Base-by-base conservation (phyloP, 164 flowering plant genomes). In the Aristolochia californica region DNA sequence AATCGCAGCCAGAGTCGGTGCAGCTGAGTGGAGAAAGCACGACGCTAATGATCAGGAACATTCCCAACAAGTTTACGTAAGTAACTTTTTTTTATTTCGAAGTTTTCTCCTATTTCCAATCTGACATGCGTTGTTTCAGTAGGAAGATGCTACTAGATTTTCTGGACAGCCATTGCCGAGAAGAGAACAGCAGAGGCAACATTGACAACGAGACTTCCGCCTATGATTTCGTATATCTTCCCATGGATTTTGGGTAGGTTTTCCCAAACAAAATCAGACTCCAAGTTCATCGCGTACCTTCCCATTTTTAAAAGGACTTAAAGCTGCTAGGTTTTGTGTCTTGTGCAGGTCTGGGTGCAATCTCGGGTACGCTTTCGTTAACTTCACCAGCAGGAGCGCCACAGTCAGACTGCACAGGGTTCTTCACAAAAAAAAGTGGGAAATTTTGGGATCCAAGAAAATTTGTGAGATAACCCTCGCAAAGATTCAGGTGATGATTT, bases 301-400 rank as follows among this genome's bases (percentile, higher is more conserved):
- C 49, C 25, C 24, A 22, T 44, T 8, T 3, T 49, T 20, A 14
- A 13, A 4, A 43, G 24, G 11, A 3, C 12, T 8, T 28, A 10
- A 16, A 51, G 27, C 16, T 7, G 17, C 23, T 2, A 12, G 5
- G 13, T 8, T n/a, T n/a, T n/a, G n/a, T n/a, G n/a, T n/a, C n/a
- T n/a, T n/a, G n/a, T 65, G 65, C 77, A 89, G 91, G 38, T 75
- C 45, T 8, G 61, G 63, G 27, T 55, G 68, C 43, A 83, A 84
- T 70, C 75, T 77, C 56, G 90, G 97, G 1, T 90, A 82, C 54
- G 97, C 97, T 0, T 90, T 90, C 58, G 97, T 85, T 0, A 90
- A 90, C 61, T 83, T 90, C 74, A 83, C 91, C 0, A 20, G 61
- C 16, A 57, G 81, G 1, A 56, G 10, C 25, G 79, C 80, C 0